Conservation (phyloP, 768 basidiomycete species). For the Hirschioporus abietinus region DNA sequence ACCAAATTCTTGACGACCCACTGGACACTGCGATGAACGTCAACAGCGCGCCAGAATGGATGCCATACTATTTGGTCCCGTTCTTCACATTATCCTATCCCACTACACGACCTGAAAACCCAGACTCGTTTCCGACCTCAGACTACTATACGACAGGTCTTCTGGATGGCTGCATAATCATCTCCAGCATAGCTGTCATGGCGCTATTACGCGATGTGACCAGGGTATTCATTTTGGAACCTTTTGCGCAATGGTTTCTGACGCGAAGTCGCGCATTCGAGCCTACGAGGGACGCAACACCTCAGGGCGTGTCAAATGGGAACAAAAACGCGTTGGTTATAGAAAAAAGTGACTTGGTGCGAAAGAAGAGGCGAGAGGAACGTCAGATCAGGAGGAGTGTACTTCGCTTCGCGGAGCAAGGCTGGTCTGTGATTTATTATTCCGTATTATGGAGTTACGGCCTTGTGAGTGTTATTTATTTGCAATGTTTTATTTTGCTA, state of each 20-base stretch:
- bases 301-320: conserved; percentile 29
- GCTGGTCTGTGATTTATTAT: conserved; percentile 85
- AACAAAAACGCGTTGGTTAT: conserved; percentile 27
- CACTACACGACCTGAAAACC: conserved; percentile 42
- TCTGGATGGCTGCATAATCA: conserved; percentile 72
- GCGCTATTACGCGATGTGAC: conserved; percentile 78
- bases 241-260: conserved; percentile 77
- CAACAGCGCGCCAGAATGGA: conserved; percentile 31
- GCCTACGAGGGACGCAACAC: conserved; percentile 21
- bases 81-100: conserved; percentile 76
- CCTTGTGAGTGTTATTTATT: conserved; percentile 53
- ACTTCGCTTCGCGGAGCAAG: conserved; percentile 90
- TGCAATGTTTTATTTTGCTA: conserved; percentile 11
- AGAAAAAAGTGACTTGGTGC: conserved; percentile 17
- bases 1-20: not conserved
- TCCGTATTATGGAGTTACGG: conserved; percentile 71
- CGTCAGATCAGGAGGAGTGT: conserved; percentile 66
- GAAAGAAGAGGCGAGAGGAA: conserved; percentile 38
- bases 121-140: conserved; percentile 71
- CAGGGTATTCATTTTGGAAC: conserved; percentile 70
- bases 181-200: conserved; percentile 82
- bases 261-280: conserved; percentile 39
- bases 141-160: conserved; percentile 68
- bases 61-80: conserved; percentile 52
- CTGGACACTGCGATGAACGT: conserved; percentile 31